These are phyloP conservation scores for Fusarium torulosum DNA, from an alignment of 2,329 filamentous ascomycete genomes.

Conservation along the genomic window DNA sequence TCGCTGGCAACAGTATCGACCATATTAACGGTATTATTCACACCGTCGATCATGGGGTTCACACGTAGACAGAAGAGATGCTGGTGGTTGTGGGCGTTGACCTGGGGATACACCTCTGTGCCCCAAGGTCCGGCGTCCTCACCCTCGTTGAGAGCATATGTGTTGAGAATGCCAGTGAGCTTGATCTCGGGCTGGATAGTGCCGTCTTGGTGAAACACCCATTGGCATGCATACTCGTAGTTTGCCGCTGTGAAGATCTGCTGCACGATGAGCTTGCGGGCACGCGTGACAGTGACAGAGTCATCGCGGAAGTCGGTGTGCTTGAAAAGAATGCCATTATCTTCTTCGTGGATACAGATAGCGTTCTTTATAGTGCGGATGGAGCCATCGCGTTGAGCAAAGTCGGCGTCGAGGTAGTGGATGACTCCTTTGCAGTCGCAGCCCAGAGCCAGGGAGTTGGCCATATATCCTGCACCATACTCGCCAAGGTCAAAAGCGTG, in stretches of 20 bases:
- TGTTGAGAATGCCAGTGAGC: slow-evolving; percentile 93
- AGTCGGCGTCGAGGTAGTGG: slow-evolving; percentile 89
- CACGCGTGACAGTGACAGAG: slow-evolving; percentile 86
- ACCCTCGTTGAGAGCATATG: slow-evolving; percentile 82
- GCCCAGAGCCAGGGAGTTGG: slow-evolving; percentile 79
- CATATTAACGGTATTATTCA: slow-evolving; percentile 86
- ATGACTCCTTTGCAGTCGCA: slow-evolving; percentile 93
- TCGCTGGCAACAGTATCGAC: slow-evolving; percentile 79
- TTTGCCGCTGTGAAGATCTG: slow-evolving; percentile 97
- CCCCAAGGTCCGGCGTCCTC: slow-evolving; percentile 91
- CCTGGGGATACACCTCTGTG: slow-evolving; percentile 83
- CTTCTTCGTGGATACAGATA: slow-evolving; percentile 95
- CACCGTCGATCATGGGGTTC: slow-evolving; percentile 88
- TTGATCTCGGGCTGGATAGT: slow-evolving; percentile 93
- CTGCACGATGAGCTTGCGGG: slow-evolving; percentile 86
- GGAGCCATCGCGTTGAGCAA: slow-evolving; percentile 82
- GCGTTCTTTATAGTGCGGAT: slow-evolving; percentile 89
- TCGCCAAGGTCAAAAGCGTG: slow-evolving; percentile 86
- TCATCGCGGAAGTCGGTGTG: slow-evolving; percentile 94
- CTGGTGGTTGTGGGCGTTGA: slow-evolving; percentile 96
- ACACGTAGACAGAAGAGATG: slow-evolving; percentile 93
- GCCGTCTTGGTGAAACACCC: slow-evolving; percentile 88
- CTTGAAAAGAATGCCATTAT: slow-evolving; percentile 92
- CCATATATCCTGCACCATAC: slow-evolving; percentile 86
- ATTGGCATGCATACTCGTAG: slow-evolving; percentile 85